A percentile compares a stretch with the other conserved stretches of the same genome.
These are phyloP conservation scores for Pseudopediastrum boryanum DNA, from an alignment of 139 green algal genomes.

Conservation along the genomic window DNA sequence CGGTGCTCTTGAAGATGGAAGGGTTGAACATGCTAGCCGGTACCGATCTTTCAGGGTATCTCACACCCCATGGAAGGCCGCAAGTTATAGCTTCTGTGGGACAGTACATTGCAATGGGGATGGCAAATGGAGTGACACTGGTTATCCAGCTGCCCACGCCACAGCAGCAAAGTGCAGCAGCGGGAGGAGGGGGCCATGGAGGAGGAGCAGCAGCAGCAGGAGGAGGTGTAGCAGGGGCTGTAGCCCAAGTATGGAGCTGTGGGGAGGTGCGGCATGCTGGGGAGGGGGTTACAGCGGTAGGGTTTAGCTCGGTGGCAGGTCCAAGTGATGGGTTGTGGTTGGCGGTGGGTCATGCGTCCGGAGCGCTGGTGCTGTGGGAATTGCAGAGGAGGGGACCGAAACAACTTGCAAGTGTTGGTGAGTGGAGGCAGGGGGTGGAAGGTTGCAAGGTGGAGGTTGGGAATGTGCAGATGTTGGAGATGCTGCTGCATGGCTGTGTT, in stretches of 20 bases:
- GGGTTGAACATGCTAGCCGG: slow-evolving; percentile 23
- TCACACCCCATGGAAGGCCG: background rate
- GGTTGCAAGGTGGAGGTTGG: background rate
- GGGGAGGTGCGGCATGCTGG: slow-evolving; percentile 13
- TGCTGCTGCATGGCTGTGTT: background rate
- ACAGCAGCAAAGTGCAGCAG: slow-evolving; percentile 8
- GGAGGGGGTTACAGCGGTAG: slow-evolving; percentile 55
- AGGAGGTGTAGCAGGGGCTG: background rate
- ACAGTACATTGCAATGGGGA: slow-evolving; percentile 53
- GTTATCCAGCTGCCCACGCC: slow-evolving; percentile 47
- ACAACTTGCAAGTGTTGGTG: slow-evolving; percentile 41
- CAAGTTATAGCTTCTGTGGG: slow-evolving; percentile 41
- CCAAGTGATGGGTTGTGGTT: slow-evolving; percentile 55
- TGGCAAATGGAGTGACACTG: slow-evolving; percentile 29
- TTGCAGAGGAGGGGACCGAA: slow-evolving; percentile 43
- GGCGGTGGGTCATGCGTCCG: slow-evolving; percentile 54
- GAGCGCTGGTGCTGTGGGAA: slow-evolving; percentile 53
- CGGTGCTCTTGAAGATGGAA: slow-evolving; percentile 55
- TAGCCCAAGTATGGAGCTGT: background rate
- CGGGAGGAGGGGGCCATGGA: background rate
- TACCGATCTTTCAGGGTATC: background rate
- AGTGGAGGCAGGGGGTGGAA: background rate
- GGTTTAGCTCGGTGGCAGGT: slow-evolving; percentile 27
- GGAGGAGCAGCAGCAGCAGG: slow-evolving; percentile 13
- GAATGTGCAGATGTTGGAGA: background rate